Evolutionary conservation across 2,329 filamentous ascomycete genomes (phyloP), one percentile per base, ranked within the genome.

Genomic region (Orbilia blumenaviensis): DNA sequence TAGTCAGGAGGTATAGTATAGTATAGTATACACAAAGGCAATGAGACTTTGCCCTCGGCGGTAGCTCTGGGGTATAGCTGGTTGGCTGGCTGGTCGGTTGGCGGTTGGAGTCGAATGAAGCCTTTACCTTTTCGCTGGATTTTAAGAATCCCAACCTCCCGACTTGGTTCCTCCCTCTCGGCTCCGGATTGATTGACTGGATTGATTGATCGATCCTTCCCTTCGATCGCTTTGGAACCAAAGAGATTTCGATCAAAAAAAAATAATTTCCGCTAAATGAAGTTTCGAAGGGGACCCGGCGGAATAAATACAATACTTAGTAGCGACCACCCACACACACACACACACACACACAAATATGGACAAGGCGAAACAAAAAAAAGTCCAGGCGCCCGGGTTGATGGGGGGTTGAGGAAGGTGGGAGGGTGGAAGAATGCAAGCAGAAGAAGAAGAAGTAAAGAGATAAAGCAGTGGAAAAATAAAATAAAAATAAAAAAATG

Each of bases 61-160:
- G n/a, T n/a, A 32, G 46, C 62, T 56, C 62, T 60, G 44, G 44
- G 46, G 56, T 67, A 48, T n/a, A n/a, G 64, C 42, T 34, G 60
- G 60, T 58, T 50, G 54, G n/a, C 25, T n/a, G n/a, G n/a, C n/a
- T n/a, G n/a, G n/a, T n/a, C n/a, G n/a, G n/a, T n/a, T n/a, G n/a
- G n/a, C n/a, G n/a, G n/a, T n/a, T n/a, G n/a, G n/a, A n/a, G n/a
- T n/a, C n/a, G n/a, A n/a, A n/a, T n/a, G 21, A 66, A 54, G 60
- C 60, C 25, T 25, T 36, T n/a, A n/a, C n/a, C n/a, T n/a, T n/a
- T n/a, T n/a, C n/a, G n/a, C n/a, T n/a, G n/a, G n/a, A n/a, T n/a
- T n/a, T n/a, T n/a, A n/a, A n/a, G 44, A n/a, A 56, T 56, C 52
- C 52, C 52, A 56, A 56, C 52, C 52, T 56, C 52, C 52, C 32